Evolutionary conservation across 2,329 filamentous ascomycete species (phyloP).

Genomic region (Chalaropsis thielavioides): DNA sequence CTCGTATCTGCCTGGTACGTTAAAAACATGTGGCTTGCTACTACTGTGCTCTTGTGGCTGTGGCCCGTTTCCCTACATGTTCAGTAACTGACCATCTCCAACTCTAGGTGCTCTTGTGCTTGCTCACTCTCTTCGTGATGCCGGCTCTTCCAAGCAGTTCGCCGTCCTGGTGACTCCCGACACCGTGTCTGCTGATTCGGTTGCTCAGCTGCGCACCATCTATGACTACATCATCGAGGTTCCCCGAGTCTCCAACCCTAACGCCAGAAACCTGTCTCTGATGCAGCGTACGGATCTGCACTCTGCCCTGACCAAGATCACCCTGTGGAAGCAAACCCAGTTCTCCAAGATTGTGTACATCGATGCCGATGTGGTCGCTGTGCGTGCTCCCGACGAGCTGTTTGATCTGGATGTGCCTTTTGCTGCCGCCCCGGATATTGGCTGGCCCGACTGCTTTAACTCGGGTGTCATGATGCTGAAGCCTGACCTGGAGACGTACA

Average conservation of each 20-base stretch:
- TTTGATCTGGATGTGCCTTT: slow-evolving; percentile 51
- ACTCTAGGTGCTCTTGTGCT: slow-evolving; percentile 74
- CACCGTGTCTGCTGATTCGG: slow-evolving; percentile 56
- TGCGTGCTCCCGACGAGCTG: slow-evolving; percentile 83
- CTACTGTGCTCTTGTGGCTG: background rate
- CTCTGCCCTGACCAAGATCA: slow-evolving; percentile 92
- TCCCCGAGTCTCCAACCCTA: slow-evolving; percentile 59
- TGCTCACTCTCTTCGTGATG: slow-evolving; percentile 86
- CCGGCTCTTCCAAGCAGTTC: slow-evolving; percentile 71
- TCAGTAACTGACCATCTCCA: background rate
- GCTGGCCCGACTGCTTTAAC: slow-evolving; percentile 97
- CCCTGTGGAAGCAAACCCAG: slow-evolving; percentile 79
- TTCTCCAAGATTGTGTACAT: slow-evolving; percentile 90
- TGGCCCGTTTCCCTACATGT: background rate
- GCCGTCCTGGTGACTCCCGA: slow-evolving; percentile 73
- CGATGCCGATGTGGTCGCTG: slow-evolving; percentile 83
- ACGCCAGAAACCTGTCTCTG: slow-evolving; percentile 68
- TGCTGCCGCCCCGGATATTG: slow-evolving; percentile 77
- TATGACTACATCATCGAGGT: slow-evolving; percentile 87
- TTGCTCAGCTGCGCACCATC: slow-evolving; percentile 68
- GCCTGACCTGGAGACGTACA: slow-evolving; percentile 77
- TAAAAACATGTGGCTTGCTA: slow-evolving; percentile 12
- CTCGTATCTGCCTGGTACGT: slow-evolving; percentile 74
- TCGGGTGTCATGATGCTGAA: slow-evolving; percentile 88
- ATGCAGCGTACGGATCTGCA: slow-evolving; percentile 87